Evolutionary conservation across 306 rosid species (phyloP).

Genomic region (Rosa chinensis): DNA sequence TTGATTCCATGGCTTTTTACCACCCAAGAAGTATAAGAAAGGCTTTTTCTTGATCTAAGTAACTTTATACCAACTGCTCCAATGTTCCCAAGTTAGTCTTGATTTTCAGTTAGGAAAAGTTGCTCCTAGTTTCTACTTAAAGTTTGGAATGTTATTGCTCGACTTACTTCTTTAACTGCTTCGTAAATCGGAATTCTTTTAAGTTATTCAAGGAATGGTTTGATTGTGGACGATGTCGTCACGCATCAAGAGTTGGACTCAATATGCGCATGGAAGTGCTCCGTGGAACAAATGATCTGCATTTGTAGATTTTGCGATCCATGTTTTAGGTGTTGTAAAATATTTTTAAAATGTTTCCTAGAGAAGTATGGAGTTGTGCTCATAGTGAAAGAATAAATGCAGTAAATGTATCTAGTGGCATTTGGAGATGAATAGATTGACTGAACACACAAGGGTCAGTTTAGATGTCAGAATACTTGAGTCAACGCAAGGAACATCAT

Average conservation of each 20-base stretch:
- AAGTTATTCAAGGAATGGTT: neutral
- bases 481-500: neutral
- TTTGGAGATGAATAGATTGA: neutral
- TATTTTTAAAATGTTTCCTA: neutral
- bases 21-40: neutral
- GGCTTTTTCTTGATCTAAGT: no score
- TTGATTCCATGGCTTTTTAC: neutral
- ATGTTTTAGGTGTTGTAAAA: neutral
- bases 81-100: neutral
- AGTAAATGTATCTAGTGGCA: no score
- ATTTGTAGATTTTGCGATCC: no score
- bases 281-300: neutral
- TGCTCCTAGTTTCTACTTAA: neutral
- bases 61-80: neutral
- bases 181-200: neutral
- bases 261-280: neutral
- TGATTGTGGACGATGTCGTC: neutral
- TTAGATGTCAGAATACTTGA: neutral
- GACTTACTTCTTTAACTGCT: neutral
- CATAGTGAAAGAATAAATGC: neutral
- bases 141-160: no score
- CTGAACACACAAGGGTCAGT: neutral
- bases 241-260: neutral
- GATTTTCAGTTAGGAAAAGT: neutral
- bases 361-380: neutral